Evolutionary conservation across 306 rosid species (phyloP).

Genomic region (Cucurbita moschata): DNA sequence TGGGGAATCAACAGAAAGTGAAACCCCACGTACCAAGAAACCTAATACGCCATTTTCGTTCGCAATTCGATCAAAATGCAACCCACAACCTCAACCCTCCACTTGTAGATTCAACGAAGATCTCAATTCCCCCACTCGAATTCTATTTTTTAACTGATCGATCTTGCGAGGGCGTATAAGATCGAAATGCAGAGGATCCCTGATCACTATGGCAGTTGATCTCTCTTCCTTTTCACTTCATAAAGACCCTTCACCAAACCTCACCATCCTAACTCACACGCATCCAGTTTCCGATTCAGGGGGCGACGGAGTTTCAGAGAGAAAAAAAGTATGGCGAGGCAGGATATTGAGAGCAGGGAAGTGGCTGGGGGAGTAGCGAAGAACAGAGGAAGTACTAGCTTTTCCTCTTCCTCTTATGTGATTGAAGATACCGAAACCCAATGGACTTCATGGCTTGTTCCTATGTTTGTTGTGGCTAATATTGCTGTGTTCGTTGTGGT

Average conservation of each 20-base stretch:
- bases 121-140: neutral
- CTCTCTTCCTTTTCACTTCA: constrained; percentile 4
- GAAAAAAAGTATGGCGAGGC: constrained; percentile 24
- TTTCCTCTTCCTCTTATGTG: constrained; percentile 19
- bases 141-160: neutral
- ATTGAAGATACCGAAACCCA: constrained; percentile 30
- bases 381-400: constrained; percentile 12
- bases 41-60: neutral
- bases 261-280: neutral
- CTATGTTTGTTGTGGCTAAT: constrained; percentile 51
- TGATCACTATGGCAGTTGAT: neutral
- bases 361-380: constrained; percentile 14
- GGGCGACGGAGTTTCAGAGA: constrained; percentile 4
- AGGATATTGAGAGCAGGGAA: constrained; percentile 52
- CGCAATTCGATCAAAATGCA: neutral
- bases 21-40: neutral
- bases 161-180: neutral
- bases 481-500: constrained; percentile 37
- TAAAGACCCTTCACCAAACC: constrained; percentile 15
- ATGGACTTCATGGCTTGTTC: constrained; percentile 82
- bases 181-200: neutral
- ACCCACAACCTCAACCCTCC: neutral
- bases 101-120: neutral
- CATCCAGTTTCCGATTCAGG: constrained; percentile 1
- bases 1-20: neutral